These are phyloP conservation scores for Suillus luteus DNA, from an alignment of 768 basidiomycete genomes.

Conservation along the genomic window DNA sequence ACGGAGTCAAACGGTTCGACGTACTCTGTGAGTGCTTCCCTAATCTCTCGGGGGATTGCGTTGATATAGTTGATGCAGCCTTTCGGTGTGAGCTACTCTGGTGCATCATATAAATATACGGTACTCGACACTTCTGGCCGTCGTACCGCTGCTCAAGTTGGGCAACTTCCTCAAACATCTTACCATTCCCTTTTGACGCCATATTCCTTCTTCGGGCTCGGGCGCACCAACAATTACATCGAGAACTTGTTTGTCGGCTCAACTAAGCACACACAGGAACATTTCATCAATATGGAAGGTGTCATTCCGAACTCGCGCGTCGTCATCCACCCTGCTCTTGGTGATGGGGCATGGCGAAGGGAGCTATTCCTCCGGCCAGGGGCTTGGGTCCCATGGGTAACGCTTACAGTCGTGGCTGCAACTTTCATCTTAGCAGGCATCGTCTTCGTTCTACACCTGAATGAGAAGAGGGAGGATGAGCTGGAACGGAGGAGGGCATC, in stretches of 20 bases:
- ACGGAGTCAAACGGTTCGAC: slow-evolving; percentile 57
- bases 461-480: slow-evolving; percentile 97
- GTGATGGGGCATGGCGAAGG: slow-evolving; percentile 68
- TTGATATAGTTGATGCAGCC: slow-evolving; percentile 52
- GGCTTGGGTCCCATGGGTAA: slow-evolving; percentile 98
- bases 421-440: slow-evolving; percentile 76
- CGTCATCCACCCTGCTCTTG: slow-evolving; percentile 81
- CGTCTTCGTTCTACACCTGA: slow-evolving; percentile 84
- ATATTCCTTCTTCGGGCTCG: slow-evolving; percentile 95
- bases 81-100: slow-evolving; percentile 91
- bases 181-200: slow-evolving; percentile 91
- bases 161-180: slow-evolving; percentile 89
- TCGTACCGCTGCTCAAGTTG: slow-evolving; percentile 91
- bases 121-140: slow-evolving; percentile 88
- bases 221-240: slow-evolving; percentile 98
- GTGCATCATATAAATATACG: slow-evolving; percentile 96
- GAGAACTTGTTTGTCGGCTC: slow-evolving; percentile 98
- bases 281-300: slow-evolving; percentile 93
- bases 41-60: not conserved
- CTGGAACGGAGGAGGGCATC: slow-evolving; percentile 82
- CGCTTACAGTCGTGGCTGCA: slow-evolving; percentile 77
- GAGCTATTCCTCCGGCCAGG: slow-evolving; percentile 92
- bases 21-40: slow-evolving; percentile 67
- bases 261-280: slow-evolving; percentile 67
- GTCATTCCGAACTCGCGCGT: slow-evolving; percentile 97